phyloP scores from a whole-genome alignment of 2,329 filamentous ascomycete genomes.

The Huntiella bhutanensis region DNA sequence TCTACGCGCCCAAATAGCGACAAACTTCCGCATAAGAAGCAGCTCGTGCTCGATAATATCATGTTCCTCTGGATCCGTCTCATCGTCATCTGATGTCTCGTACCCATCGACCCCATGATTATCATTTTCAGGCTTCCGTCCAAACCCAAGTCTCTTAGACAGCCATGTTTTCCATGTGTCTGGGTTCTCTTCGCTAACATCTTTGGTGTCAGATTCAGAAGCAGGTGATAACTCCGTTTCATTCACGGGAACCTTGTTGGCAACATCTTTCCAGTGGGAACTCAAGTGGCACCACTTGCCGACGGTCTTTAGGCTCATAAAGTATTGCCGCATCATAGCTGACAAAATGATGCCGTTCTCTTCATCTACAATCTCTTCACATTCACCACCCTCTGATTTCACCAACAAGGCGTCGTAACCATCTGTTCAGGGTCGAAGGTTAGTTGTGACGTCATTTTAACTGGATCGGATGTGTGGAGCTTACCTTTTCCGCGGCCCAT shows the following conservation, averaged over 20 bases:
- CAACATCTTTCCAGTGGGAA: conserved; percentile 48
- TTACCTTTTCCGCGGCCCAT: conserved; percentile 63
- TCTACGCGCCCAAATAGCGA: conserved; percentile 52
- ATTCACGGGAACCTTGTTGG: conserved; percentile 16
- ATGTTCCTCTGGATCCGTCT: conserved; percentile 17
- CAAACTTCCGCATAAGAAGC: conserved; percentile 47
- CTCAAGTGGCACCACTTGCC: conserved; percentile 62
- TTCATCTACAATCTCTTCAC: conserved; percentile 62
- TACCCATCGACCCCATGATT: conserved; percentile 12
- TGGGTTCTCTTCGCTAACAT: conserved; percentile 18
- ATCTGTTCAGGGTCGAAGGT: conserved; percentile 25
- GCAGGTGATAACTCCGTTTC: conserved; percentile 18
- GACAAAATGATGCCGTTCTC: conserved; percentile 78
- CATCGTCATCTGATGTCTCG: conserved; percentile 7
- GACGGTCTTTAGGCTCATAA: conserved; percentile 66
- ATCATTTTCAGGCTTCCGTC: conserved; percentile 8
- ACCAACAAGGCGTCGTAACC: conserved; percentile 64
- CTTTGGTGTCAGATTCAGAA: conserved; percentile 13
- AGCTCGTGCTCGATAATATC: conserved; percentile 34
- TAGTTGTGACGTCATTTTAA: not conserved
- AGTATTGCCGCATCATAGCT: conserved; percentile 76
- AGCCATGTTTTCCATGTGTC: conserved; percentile 15
- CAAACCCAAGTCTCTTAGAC: conserved; percentile 2
- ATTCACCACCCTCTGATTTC: conserved; percentile 53
- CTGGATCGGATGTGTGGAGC: not conserved